phyloP scores from a whole-genome alignment of 1,139 yeast genomes.

The Arxiozyma telluris region DNA sequence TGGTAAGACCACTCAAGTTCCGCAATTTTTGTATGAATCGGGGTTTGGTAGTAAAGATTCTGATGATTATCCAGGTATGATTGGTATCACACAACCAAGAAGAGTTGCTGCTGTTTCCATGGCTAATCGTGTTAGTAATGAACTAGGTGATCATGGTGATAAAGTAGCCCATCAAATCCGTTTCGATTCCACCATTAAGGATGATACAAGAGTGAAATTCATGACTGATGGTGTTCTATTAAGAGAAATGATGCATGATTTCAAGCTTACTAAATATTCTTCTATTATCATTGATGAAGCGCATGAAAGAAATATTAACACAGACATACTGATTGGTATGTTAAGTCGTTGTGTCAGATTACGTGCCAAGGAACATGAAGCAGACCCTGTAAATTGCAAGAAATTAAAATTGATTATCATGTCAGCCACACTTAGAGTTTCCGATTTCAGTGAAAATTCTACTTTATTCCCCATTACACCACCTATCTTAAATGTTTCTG shows the following conservation, averaged over 20 bases:
- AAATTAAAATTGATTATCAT: constrained; percentile 66
- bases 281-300: constrained; percentile 92
- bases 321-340: constrained; percentile 93
- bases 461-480: constrained; percentile 69
- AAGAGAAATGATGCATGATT: constrained; percentile 86
- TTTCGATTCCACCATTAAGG: constrained; percentile 66
- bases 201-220: constrained; percentile 76
- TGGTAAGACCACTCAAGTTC: constrained; percentile 74
- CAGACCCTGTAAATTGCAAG: constrained; percentile 41
- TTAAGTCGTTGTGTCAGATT: constrained; percentile 76
- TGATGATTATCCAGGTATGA: constrained; percentile 71
- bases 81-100: constrained; percentile 95
- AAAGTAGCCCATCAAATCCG: constrained; percentile 87
- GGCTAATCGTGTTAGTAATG: constrained; percentile 82
- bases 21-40: constrained; percentile 73
- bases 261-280: constrained; percentile 71
- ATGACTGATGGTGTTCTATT: constrained; percentile 98
- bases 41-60: constrained; percentile 68
- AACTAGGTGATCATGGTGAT: constrained; percentile 69
- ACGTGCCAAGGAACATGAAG: constrained; percentile 48
- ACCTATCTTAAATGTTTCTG: constrained; percentile 83
- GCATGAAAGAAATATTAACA: constrained; percentile 90
- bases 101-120: constrained; percentile 98
- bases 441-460: constrained; percentile 81
- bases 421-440: constrained; percentile 94